Percentiles rank a stretch among this genome's conserved stretches.
Evolutionary conservation across 345 rosid species (phyloP).

Genomic region (Mallotus nudiflorus): DNA sequence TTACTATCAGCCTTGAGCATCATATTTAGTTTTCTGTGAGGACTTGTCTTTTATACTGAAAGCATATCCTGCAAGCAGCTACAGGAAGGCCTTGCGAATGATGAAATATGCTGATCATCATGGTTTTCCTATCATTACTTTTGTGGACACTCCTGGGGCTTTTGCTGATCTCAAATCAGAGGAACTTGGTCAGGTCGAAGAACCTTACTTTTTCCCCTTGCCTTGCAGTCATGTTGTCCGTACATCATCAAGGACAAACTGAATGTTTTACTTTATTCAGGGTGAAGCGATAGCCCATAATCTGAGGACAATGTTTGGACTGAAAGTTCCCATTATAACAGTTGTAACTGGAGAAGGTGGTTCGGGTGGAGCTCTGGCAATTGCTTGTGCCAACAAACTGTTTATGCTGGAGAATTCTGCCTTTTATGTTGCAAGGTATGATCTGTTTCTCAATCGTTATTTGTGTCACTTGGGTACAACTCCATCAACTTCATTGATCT

Average conservation of each 20-base stretch:
- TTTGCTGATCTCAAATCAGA: constrained; percentile 74
- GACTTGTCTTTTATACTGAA: not conserved
- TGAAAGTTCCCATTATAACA: constrained; percentile 88
- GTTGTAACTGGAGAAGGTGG: constrained; percentile 98
- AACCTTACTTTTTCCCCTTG: not conserved
- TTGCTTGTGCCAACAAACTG: constrained; percentile 88
- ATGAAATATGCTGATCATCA: constrained; percentile 86
- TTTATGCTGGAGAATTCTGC: constrained; percentile 93
- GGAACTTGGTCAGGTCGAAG: constrained; percentile 62
- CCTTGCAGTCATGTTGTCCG: not conserved
- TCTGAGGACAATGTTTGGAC: constrained; percentile 89
- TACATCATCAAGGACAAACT: constrained; percentile 11
- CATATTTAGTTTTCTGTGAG: no score
- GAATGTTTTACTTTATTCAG: constrained; percentile 38
- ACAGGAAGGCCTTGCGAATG: constrained; percentile 78
- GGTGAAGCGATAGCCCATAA: constrained; percentile 97
- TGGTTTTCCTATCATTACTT: constrained; percentile 74
- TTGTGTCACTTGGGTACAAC: not conserved
- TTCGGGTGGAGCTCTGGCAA: constrained; percentile 97
- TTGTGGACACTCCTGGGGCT: constrained; percentile 84
- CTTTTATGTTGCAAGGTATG: constrained; percentile 98
- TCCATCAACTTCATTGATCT: not conserved
- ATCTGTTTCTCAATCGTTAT: no score
- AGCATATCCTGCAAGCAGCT: constrained; percentile 39
- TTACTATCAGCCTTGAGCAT: no score